phyloP scores from a whole-genome alignment of 768 basidiomycete species.

The Boletus vinaceobasis region DNA sequence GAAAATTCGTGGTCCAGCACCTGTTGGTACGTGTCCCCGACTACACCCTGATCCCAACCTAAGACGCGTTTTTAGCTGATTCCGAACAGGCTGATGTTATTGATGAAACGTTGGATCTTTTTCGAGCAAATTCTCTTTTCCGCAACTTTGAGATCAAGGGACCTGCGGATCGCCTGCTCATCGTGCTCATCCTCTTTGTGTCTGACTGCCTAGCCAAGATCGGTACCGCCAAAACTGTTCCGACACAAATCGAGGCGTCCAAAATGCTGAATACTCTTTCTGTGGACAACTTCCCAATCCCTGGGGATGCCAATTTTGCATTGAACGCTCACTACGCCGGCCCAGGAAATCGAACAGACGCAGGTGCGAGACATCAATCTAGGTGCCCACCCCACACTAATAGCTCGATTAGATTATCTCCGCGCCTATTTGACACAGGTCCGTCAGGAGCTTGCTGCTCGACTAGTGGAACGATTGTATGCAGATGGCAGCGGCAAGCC shows the following conservation, averaged over 20 bases:
- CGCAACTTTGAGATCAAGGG: conserved; percentile 99
- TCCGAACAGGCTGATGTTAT: conserved; percentile 80
- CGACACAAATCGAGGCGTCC: conserved; percentile 77
- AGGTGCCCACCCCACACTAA: conserved; percentile 2
- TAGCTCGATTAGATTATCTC: conserved; percentile 62
- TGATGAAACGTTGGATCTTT: conserved; percentile 94
- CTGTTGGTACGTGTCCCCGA: conserved; percentile 50
- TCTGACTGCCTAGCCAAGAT: conserved; percentile 96
- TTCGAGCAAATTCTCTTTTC: conserved; percentile 98
- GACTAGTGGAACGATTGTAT: conserved; percentile 86
- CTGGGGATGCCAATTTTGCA: conserved; percentile 93
- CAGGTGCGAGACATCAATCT: conserved; percentile 52
- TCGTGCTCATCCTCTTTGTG: conserved; percentile 95
- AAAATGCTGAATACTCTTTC: conserved; percentile 90
- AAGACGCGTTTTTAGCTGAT: conserved; percentile 54
- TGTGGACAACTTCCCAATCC: conserved; percentile 90
- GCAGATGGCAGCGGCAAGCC: conserved; percentile 92
- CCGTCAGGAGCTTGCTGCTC: conserved; percentile 85
- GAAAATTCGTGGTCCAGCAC: conserved; percentile 89
- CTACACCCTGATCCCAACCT: conserved; percentile 8
- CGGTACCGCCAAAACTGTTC: conserved; percentile 63
- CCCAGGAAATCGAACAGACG: conserved; percentile 71
- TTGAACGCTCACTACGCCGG: conserved; percentile 89
- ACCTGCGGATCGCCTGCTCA: conserved; percentile 91
- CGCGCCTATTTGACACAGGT: conserved; percentile 90